A percentile compares a stretch with the other conserved stretches of the same genome.
These are phyloP conservation scores for Nakazawaea anatomiae DNA, from an alignment of 805 yeast genomes.

Conservation along the genomic window DNA sequence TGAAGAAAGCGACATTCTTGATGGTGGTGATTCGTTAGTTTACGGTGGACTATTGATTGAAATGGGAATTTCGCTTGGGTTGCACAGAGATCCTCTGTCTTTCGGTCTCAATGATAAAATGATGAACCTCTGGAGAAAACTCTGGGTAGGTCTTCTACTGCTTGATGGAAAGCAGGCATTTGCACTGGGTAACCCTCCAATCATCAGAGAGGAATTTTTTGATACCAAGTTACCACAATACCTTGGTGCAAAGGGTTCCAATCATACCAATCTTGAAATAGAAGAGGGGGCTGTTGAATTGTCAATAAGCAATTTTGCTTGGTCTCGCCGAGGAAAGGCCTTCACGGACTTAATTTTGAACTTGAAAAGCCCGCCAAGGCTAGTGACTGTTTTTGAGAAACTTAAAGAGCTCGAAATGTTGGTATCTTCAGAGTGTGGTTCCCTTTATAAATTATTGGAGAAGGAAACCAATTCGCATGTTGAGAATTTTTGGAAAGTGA, in stretches of 20 bases:
- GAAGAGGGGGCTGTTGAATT: constrained; percentile 35
- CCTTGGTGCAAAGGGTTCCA: constrained; percentile 26
- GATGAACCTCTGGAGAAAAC: constrained; percentile 47
- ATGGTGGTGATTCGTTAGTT: constrained; percentile 54
- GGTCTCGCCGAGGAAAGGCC: constrained; percentile 24
- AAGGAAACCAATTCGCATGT: constrained; percentile 15
- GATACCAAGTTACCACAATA: constrained; percentile 48
- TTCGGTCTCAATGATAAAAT: constrained; percentile 27
- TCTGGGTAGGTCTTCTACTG: constrained; percentile 48
- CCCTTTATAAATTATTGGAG: constrained; percentile 21
- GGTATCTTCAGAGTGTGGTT: constrained; percentile 26
- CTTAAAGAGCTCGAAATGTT: constrained; percentile 31
- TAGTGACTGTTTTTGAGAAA: constrained; percentile 29
- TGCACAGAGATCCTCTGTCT: constrained; percentile 61
- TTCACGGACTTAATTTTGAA: constrained; percentile 33
- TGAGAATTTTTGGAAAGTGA: constrained; percentile 18
- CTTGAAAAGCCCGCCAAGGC: constrained; percentile 30
- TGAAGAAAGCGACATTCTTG: constrained; percentile 52
- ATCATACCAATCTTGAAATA: constrained; percentile 29
- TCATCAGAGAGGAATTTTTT: constrained; percentile 31
- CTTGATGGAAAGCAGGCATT: constrained; percentile 40
- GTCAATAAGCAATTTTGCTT: constrained; percentile 23
- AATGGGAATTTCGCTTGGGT: constrained; percentile 62
- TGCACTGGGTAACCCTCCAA: constrained; percentile 41
- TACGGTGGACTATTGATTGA: constrained; percentile 52